Base-by-base conservation (phyloP, 1,139 yeast genomes). In the Suhomyces atakaporum region DNA sequence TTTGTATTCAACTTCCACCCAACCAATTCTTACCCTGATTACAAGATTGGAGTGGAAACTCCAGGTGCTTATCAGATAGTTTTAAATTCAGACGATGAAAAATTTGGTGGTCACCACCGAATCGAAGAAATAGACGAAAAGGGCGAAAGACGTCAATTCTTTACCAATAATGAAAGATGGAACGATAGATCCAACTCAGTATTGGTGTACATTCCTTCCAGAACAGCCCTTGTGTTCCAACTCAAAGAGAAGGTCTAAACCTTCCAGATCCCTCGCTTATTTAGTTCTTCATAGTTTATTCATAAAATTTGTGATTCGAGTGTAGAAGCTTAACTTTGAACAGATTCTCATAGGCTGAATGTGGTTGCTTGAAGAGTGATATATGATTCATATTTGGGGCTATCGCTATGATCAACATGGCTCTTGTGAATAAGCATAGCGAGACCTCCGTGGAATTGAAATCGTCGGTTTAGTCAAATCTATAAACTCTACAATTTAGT, bases 1-100 rank as follows among this genome's bases (percentile, higher is more conserved):
- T 92, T 90, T 56, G 73, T 90, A 27, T 89, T 89, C 70, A 92
- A 92, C 62, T 86, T 92, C 69, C 89, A 92, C 58, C 92, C 95
- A 25, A 77, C 84, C 1, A 69, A 86, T 41, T 86, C 96, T 3
- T 90, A 71, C 61, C 73, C 88, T 5, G 96, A 88, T 60, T 92
- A 89, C 63, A 78, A 95, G 54, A 72, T 92, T 33, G 98, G 98
- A 9, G 89, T 88, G 16, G 90, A 90, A 28, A 66, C 56, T 14
- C 73, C 94, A 0, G 98, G 98, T 11, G 69, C 69, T 30, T 92
- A 90, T 59, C 74, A 73, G 49, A 73, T 90, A 33, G 81, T 86
- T 14, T 69, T 92, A 51, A 84, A 84, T 54, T 73, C 94, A 3
- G 98, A 92, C 55, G 73, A 73, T 35, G 63, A 60, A 11, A 69